A percentile compares a stretch with the other conserved stretches of the same genome.
These are phyloP conservation scores for Xylaria sp. DNA, from an alignment of 2,329 filamentous ascomycete species.

Conservation along the genomic window DNA sequence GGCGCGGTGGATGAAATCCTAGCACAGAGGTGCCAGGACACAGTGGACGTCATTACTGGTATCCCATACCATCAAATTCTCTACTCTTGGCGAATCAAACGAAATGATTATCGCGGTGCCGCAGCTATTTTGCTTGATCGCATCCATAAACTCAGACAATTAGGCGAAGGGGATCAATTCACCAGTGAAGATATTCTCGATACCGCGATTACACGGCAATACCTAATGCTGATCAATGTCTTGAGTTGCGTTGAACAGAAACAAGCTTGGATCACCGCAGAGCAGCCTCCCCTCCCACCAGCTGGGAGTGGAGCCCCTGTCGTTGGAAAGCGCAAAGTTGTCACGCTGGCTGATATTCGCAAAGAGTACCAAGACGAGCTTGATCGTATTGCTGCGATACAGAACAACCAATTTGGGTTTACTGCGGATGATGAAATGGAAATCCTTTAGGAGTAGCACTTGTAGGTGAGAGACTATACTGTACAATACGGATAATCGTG, in stretches of 20 bases:
- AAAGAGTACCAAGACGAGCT: constrained; percentile 91
- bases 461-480: constrained; percentile 30
- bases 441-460: constrained; percentile 52
- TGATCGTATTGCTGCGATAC: constrained; percentile 87
- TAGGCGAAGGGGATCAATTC: constrained; percentile 69
- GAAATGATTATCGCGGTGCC: constrained; percentile 85
- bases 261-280: constrained; percentile 81
- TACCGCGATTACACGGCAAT: constrained; percentile 76
- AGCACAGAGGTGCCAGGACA: constrained; percentile 74
- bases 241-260: constrained; percentile 83
- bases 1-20: constrained; percentile 84
- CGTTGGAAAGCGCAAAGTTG: constrained; percentile 73
- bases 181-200: constrained; percentile 67
- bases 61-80: constrained; percentile 88
- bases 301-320: constrained; percentile 48
- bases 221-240: constrained; percentile 92
- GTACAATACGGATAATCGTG: constrained; percentile 43
- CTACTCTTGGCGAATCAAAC: constrained; percentile 88
- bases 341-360: constrained; percentile 86
- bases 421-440: constrained; percentile 67
- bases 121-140: constrained; percentile 71
- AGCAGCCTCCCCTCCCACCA: constrained; percentile 49
- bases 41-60: constrained; percentile 71
- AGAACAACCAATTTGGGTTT: constrained; percentile 90
- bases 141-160: constrained; percentile 69